Percentiles rank a stretch among this genome's conserved stretches.
Evolutionary conservation across 1,284 basidiomycete species (phyloP).

Genomic region (Cystobasidium pallidum): DNA sequence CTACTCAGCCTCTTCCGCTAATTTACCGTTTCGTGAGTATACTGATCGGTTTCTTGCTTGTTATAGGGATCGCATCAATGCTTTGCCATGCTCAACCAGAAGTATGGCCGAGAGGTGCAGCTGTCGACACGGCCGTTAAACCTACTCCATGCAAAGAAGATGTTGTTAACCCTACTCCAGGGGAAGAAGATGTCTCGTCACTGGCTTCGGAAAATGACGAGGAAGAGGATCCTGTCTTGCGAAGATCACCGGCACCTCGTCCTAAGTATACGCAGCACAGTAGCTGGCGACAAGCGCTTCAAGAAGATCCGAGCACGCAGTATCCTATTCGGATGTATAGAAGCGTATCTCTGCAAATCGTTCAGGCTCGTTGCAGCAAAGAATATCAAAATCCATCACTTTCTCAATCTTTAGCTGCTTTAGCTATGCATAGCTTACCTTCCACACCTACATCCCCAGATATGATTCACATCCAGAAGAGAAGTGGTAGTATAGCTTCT

Average conservation of each 20-base stretch:
- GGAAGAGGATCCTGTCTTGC: not conserved
- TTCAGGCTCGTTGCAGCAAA: conserved; percentile 25
- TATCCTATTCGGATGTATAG: conserved; percentile 32
- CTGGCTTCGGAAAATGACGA: not conserved
- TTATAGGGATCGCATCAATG: conserved; percentile 29
- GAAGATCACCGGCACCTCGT: not conserved
- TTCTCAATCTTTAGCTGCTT: conserved; percentile 1
- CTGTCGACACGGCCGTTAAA: not conserved
- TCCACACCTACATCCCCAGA: not conserved
- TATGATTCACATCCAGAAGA: not conserved
- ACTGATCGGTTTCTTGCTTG: not conserved
- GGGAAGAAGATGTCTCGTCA: conserved; percentile 10
- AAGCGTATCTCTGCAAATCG: conserved; percentile 31
- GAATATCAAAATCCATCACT: conserved; percentile 16
- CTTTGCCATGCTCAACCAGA: conserved; percentile 27
- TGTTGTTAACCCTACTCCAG: too few species aligned
- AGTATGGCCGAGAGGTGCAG: conserved; percentile 22
- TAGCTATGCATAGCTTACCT: not conserved
- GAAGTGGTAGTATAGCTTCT: conserved; percentile 19
- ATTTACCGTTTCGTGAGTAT: too few species aligned
- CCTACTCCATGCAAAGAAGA: too few species aligned
- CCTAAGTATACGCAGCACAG: not conserved
- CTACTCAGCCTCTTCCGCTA: too few species aligned
- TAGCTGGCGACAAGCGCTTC: conserved; percentile 4
- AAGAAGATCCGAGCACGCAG: not conserved